These are phyloP conservation scores for Pelargonium citronellum DNA, from an alignment of 441 rosid species.

Conservation along the genomic window DNA sequence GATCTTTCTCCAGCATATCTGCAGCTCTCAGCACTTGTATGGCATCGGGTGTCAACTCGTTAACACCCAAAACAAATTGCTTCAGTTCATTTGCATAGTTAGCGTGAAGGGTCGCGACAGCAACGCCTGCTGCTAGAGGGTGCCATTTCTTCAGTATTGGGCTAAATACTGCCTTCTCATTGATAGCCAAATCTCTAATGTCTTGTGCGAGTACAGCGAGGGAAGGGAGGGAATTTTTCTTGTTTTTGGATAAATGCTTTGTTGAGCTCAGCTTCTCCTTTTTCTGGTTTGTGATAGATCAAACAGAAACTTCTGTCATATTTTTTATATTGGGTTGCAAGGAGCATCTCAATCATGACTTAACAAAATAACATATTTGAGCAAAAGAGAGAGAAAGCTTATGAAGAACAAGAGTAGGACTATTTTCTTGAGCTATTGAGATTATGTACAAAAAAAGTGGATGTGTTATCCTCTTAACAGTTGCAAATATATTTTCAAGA, in stretches of 20 bases:
- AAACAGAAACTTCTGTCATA: constrained; percentile 17
- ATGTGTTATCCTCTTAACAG: no score
- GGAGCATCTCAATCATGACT: no score
- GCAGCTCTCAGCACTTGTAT: constrained; percentile 61
- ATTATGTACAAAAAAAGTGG: no score
- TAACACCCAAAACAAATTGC: constrained; percentile 41
- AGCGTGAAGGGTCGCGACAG: constrained; percentile 69
- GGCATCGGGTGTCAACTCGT: constrained; percentile 58
- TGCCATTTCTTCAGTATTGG: constrained; percentile 68
- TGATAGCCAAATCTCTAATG: constrained; percentile 46
- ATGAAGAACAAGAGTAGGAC: no score
- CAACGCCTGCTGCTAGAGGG: constrained; percentile 65
- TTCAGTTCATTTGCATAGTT: constrained; percentile 52
- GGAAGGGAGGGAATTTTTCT: constrained; percentile 43
- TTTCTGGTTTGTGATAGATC: constrained; percentile 36
- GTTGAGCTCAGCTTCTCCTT: constrained; percentile 43
- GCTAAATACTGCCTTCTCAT: constrained; percentile 57
- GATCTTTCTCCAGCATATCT: constrained; percentile 63
- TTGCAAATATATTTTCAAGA: no score
- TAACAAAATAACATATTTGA: no score
- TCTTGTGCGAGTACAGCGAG: constrained; percentile 62
- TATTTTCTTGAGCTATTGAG: no score
- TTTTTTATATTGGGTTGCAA: background rate
- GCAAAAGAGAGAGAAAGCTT: no score
- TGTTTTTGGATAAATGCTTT: constrained; percentile 31